Percentiles rank a stretch among this genome's conserved stretches.
Conservation (phyloP, 1,284 basidiomycete species). For the Porogramme epimiltina region DNA sequence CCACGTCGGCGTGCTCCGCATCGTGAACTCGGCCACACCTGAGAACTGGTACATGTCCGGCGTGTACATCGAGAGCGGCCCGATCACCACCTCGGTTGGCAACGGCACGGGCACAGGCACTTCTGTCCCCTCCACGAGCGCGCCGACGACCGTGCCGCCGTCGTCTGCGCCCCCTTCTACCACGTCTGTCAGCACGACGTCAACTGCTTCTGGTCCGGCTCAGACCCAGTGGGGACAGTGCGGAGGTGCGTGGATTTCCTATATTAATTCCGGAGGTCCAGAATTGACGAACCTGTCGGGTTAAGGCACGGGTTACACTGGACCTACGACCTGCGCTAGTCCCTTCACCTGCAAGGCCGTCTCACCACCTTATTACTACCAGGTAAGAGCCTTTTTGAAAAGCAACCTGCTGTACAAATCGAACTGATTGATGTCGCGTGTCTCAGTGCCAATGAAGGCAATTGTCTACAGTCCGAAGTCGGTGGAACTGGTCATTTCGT, state of each 20-base stretch:
- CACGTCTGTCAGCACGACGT: conserved; percentile 26
- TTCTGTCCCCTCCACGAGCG: conserved; percentile 26
- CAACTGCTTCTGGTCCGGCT: conserved; percentile 40
- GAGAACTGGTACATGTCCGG: conserved; percentile 66
- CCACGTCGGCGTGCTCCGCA: conserved; percentile 63
- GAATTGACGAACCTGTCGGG: too few species aligned
- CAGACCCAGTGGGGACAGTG: conserved; percentile 57
- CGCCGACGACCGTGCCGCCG: conserved; percentile 16
- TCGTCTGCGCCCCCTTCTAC: conserved; percentile 19
- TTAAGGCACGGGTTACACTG: conserved; percentile 47
- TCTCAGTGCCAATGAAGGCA: conserved; percentile 5
- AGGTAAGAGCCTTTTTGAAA: conserved; percentile 32
- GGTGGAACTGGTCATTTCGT: too few species aligned
- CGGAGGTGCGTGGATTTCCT: conserved; percentile 38
- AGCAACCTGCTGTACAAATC: neutral
- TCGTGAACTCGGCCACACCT: conserved; percentile 46
- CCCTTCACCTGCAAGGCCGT: conserved; percentile 47
- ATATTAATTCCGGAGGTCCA: too few species aligned
- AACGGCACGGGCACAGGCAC: conserved; percentile 47
- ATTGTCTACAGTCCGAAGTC: too few species aligned
- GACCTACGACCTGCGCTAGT: conserved; percentile 47
- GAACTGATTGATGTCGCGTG: neutral
- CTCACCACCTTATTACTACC: conserved; percentile 57
- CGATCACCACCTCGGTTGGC: conserved; percentile 55
- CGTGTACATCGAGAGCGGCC: conserved; percentile 58